A percentile compares a stretch with the other conserved stretches of the same genome.
Conservation (phyloP, 257 asterid species). For the Solanum pinnatisectum region DNA sequence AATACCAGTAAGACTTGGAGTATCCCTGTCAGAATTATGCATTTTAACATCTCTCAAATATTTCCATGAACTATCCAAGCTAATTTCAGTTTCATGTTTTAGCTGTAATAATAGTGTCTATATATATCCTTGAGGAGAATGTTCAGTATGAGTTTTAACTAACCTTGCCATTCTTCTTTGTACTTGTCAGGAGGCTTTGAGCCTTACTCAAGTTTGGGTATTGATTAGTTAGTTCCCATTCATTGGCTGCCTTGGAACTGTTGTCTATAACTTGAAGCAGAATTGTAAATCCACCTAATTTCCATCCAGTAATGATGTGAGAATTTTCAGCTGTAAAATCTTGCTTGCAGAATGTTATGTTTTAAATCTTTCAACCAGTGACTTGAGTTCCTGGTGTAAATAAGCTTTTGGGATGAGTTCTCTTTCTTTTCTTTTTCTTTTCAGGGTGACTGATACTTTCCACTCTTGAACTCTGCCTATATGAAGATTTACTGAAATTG, state of each 20-base stretch:
- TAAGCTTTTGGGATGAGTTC: not conserved
- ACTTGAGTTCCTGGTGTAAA: not conserved
- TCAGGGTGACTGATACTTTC: not conserved
- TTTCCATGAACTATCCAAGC: not conserved
- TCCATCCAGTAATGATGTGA: not conserved
- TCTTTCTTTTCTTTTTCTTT: not conserved
- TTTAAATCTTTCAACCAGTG: not conserved
- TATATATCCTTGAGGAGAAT: not conserved
- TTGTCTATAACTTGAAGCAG: constrained; percentile 2
- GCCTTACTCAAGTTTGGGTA: constrained; percentile 78
- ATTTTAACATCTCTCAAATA: not conserved
- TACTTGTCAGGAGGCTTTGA: constrained; percentile 53
- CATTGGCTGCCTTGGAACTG: not conserved
- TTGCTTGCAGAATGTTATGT: not conserved
- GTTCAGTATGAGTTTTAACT: not conserved
- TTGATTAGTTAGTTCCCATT: constrained; percentile 26
- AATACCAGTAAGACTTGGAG: not conserved
- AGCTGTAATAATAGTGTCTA: not conserved
- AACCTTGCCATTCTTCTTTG: not conserved
- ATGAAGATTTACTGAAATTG: not conserved
- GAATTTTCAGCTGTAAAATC: constrained; percentile 7
- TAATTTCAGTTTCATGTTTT: not conserved
- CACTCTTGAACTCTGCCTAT: not conserved
- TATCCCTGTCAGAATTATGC: not conserved
- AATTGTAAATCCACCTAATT: not conserved